Percentiles rank a stretch among this genome's conserved stretches.
Conservation (phyloP, 108 stramenopile species). For the Skeletonema potamos region DNA sequence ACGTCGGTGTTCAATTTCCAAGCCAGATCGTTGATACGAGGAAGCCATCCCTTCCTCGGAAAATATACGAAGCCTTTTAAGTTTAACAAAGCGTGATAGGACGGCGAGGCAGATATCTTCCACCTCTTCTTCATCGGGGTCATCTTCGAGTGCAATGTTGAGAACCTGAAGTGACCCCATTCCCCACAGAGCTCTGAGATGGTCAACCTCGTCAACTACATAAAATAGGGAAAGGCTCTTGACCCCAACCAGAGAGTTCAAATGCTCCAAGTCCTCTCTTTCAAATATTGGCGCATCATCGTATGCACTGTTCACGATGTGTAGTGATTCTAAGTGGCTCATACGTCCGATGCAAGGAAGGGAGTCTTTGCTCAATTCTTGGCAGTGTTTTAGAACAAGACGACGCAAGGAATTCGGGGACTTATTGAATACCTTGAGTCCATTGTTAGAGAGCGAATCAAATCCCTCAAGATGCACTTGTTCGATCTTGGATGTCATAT, state of each 20-base stretch:
- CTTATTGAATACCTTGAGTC: conserved; percentile 21
- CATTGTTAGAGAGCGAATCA: conserved; percentile 28
- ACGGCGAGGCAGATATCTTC: conserved; percentile 23
- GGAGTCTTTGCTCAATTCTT: conserved; percentile 32
- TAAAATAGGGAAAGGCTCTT: conserved; percentile 41
- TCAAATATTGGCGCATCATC: conserved; percentile 29
- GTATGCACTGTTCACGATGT: conserved; percentile 29
- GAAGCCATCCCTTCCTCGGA: conserved; percentile 28
- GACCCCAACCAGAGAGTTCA: conserved; percentile 17
- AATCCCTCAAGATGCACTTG: conserved; percentile 38
- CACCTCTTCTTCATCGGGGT: conserved; percentile 9
- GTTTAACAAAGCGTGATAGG: conserved; percentile 10
- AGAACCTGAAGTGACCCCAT: conserved; percentile 30
- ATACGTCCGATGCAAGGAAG: conserved; percentile 33
- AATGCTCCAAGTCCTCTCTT: conserved; percentile 17
- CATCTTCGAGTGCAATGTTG: conserved; percentile 34
- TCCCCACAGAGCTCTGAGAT: conserved; percentile 21
- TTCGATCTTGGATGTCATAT: conserved; percentile 14
- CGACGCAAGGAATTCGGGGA: conserved; percentile 2
- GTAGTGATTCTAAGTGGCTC: conserved; percentile 27
- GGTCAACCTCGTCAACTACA: conserved; percentile 18
- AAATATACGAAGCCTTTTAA: conserved; percentile 30
- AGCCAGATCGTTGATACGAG: conserved; percentile 1
- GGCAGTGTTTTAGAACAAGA: conserved; percentile 37
- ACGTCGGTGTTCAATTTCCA: conserved; percentile 26